Evolutionary conservation across 306 rosid species (phyloP).

Genomic region (Castanea mollissima): DNA sequence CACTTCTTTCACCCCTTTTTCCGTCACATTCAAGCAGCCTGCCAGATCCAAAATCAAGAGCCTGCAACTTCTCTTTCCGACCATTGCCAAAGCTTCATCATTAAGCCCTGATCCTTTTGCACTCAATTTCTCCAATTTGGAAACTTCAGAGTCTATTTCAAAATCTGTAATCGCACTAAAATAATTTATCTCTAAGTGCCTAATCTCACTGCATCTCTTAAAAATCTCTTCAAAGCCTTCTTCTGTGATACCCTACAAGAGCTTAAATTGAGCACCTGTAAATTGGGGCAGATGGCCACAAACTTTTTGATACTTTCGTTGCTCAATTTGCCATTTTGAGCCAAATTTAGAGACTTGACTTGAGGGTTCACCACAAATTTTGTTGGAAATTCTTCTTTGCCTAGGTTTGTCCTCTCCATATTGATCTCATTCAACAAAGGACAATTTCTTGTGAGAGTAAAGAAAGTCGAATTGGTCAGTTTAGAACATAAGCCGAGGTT

Average conservation of each 20-base stretch:
- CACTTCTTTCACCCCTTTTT: conserved; percentile 55
- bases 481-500: conserved; percentile 39
- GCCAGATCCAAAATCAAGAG: conserved; percentile 41
- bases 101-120: conserved; percentile 36
- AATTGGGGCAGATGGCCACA: conserved; percentile 45
- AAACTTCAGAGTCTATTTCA: conserved; percentile 39
- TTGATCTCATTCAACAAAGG: conserved; percentile 35
- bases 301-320: conserved; percentile 18
- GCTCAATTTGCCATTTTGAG: conserved; percentile 19
- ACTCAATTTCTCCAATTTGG: conserved; percentile 45
- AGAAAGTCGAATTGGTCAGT: conserved; percentile 42
- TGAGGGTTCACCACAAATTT: conserved; percentile 25
- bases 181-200: conserved; percentile 34
- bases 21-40: conserved; percentile 48
- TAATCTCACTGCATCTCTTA: conserved; percentile 44
- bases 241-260: conserved; percentile 34
- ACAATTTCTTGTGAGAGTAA: conserved; percentile 46
- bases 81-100: conserved; percentile 46
- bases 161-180: conserved; percentile 23
- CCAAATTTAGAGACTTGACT: conserved; percentile 45
- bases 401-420: conserved; percentile 41
- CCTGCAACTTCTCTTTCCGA: conserved; percentile 51
- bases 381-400: neutral
- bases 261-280: conserved; percentile 50
- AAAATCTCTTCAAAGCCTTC: conserved; percentile 38